These are phyloP conservation scores for Aspergillus calidoustus DNA, from an alignment of 2,329 filamentous ascomycete genomes.

Conservation along the genomic window DNA sequence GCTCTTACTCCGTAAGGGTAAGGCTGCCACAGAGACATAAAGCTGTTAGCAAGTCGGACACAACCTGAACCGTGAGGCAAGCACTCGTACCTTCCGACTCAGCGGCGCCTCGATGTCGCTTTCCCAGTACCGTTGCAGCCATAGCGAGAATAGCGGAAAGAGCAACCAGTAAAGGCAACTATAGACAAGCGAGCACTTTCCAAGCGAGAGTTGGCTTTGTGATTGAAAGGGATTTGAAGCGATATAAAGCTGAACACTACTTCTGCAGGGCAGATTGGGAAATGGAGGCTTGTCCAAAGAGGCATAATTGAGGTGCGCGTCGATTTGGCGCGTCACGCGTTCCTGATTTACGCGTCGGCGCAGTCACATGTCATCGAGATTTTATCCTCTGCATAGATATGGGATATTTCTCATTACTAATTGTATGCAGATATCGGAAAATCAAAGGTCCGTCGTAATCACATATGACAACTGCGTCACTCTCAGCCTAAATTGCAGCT, in stretches of 20 bases:
- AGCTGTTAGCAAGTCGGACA: conserved; percentile 3
- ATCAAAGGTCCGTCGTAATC: conserved; percentile 11
- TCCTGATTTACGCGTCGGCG: neutral
- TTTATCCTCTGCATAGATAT: neutral
- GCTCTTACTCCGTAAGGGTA: conserved; percentile 47
- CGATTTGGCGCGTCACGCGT: conserved; percentile 21
- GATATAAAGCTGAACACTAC: neutral
- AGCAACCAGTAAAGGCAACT: conserved; percentile 14
- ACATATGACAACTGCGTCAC: conserved; percentile 24
- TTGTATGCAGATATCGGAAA: conserved; percentile 6
- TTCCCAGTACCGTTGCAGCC: conserved; percentile 49
- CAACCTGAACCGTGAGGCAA: conserved; percentile 18
- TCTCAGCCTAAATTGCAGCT: conserved; percentile 16
- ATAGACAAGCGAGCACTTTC: conserved; percentile 10
- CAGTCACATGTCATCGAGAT: conserved; percentile 4
- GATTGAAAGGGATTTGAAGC: neutral
- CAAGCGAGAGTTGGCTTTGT: neutral
- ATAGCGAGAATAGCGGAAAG: conserved; percentile 36
- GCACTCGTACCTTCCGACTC: conserved; percentile 46
- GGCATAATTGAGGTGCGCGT: conserved; percentile 26
- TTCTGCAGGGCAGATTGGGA: neutral
- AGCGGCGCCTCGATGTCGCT: conserved; percentile 46
- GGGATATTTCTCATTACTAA: neutral
- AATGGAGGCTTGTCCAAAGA: conserved; percentile 19
- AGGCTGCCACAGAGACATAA: conserved; percentile 21